Base-by-base conservation (phyloP, 768 basidiomycete species). In the Terana coerulea region DNA sequence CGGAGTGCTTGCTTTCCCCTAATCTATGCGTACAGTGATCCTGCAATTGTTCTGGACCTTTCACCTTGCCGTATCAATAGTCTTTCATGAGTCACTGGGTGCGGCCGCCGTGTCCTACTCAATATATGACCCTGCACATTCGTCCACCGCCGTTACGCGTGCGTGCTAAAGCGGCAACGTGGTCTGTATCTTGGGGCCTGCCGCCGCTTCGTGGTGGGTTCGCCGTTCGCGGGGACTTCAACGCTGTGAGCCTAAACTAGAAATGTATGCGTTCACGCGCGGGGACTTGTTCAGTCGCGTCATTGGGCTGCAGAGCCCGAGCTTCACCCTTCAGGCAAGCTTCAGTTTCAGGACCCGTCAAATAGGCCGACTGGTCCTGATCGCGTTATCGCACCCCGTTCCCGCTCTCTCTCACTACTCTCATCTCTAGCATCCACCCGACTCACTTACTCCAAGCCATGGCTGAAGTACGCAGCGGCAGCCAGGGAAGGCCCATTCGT, bases 11-110 rank as follows among this genome's bases (percentile, higher is more conserved):
- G 58, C 52, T 61, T 55, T 57, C 53, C 44, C 40, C 52, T 59
- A 60, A 60, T 60, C 60, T 62, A 64, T 64, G 63, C 60, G 59
- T 62, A 60, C 57, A 59, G 59, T 58, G 22, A 34, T 46, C 42
- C 53, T 34, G 37, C 43, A 46, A 46, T 46, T 46, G 45, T 46
- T 34, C n/a, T 8, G 45, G 45, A 46, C 45, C 28, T 19, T 46
- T n/a, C 29, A 22, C 45, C 14, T 24, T 22, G 14, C 28, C 45
- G 30, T 46, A 46, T 30, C 19, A 22, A 22, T 46, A 21, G 24
- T 46, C n/a, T n/a, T n/a, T n/a, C n/a, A n/a, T n/a, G n/a, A n/a
- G 45, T 46, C 45, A 46, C 25, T 24, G 21, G 45, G 45, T 46
- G 31, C 34, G 45, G 31, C 34, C 31, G 30, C 45, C 30, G 45